Conservation (phyloP, 306 rosid species). For the Castanopsis chinensis region DNA sequence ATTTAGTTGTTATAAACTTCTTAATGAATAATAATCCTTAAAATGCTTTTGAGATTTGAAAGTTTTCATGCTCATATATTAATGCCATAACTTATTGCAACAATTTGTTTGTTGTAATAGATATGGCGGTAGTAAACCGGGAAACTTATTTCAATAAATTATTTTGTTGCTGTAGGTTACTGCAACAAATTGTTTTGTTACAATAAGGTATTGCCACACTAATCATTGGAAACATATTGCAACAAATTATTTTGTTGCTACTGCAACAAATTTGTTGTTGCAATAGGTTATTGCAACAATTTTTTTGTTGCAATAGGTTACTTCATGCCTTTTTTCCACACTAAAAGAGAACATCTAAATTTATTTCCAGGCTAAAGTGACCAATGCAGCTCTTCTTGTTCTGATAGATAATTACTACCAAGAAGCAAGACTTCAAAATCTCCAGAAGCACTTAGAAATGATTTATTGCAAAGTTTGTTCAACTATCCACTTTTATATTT, state of each 20-base stretch:
- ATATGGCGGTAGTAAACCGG: too few relatives aligned
- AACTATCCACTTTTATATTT: slow-evolving; percentile 2
- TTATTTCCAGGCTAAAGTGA: slow-evolving; percentile 72
- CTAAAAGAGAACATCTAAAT: slow-evolving; percentile 5
- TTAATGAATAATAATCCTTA: not conserved
- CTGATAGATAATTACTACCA: slow-evolving; percentile 88
- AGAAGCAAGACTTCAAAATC: slow-evolving; percentile 93
- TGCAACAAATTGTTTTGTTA: too few relatives aligned
- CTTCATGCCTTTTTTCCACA: not conserved
- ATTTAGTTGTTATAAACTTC: not conserved
- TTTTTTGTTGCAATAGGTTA: too few relatives aligned
- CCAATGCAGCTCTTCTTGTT: slow-evolving; percentile 81
- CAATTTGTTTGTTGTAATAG: too few relatives aligned
- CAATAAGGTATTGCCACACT: too few relatives aligned
- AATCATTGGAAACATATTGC: too few relatives aligned
- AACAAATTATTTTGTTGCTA: too few relatives aligned
- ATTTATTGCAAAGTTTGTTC: slow-evolving; percentile 83
- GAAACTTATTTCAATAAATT: too few relatives aligned
- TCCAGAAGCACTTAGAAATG: slow-evolving; percentile 93
- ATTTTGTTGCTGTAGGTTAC: too few relatives aligned
- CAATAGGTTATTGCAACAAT: too few relatives aligned
- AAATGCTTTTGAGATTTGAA: slow-evolving; percentile 8
- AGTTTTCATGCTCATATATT: not conserved
- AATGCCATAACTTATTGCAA: not conserved
- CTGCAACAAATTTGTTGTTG: too few relatives aligned